A percentile compares a stretch with the other conserved stretches of the same genome.
phyloP scores from a whole-genome alignment of 306 rosid species.

The Castanea crenata region DNA sequence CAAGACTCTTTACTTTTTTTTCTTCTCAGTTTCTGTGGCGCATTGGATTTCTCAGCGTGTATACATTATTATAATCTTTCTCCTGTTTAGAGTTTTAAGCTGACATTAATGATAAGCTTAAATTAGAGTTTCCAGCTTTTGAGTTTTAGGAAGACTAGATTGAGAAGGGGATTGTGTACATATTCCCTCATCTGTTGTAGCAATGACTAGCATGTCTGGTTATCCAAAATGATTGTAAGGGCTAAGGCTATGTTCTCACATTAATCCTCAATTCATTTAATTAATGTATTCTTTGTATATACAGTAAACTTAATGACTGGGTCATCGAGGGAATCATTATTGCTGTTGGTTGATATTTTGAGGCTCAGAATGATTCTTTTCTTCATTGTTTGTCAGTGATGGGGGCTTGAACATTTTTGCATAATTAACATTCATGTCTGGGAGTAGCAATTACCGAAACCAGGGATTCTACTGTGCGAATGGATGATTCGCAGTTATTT shows the following conservation, averaged over 20 bases:
- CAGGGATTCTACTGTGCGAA: neutral
- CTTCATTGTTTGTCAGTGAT: neutral
- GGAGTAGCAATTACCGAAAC: neutral
- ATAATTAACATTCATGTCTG: neutral
- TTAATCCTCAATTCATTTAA: conserved; percentile 7
- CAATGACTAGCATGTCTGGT: neutral
- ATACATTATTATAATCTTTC: conserved; percentile 19
- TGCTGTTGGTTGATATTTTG: neutral
- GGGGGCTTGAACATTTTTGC: neutral
- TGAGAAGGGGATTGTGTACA: conserved; percentile 31
- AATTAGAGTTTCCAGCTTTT: conserved; percentile 22
- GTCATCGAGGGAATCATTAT: neutral
- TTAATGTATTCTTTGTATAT: neutral
- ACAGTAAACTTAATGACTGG: neutral
- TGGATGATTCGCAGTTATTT: neutral
- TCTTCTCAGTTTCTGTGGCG: conserved; percentile 35
- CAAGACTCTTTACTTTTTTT: conserved; percentile 25
- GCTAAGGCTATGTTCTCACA: neutral
- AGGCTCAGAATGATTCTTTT: neutral
- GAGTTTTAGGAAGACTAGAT: conserved; percentile 27
- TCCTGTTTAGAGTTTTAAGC: neutral
- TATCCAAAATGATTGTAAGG: conserved; percentile 9
- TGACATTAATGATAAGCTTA: conserved; percentile 4
- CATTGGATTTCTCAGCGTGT: conserved; percentile 45
- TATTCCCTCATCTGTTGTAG: conserved; percentile 11